phyloP scores from a whole-genome alignment of 495 filamentous ascomycete species.

The Penicillium malachiteum region DNA sequence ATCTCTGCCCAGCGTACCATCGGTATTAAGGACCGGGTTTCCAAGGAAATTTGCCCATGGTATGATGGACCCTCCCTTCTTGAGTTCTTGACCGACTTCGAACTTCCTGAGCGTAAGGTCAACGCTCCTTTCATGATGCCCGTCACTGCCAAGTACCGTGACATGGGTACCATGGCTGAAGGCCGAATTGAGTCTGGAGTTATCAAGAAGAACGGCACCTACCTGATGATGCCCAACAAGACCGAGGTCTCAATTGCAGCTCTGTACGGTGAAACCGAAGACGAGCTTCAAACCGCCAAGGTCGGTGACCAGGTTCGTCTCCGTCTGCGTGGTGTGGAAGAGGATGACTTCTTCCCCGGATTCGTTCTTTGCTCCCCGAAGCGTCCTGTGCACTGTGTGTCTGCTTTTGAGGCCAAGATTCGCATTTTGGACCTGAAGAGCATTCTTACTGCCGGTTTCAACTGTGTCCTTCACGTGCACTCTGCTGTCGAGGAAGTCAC shows the following conservation, averaged over 20 bases:
- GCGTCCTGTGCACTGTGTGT: constrained; percentile 86
- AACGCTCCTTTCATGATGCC: constrained; percentile 99
- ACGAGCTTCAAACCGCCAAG: constrained; percentile 74
- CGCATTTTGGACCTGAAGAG: constrained; percentile 91
- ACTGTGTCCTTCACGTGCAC: constrained; percentile 85
- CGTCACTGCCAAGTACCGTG: constrained; percentile 88
- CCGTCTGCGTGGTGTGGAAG: constrained; percentile 89
- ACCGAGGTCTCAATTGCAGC: constrained; percentile 76
- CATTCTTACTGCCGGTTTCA: constrained; percentile 89
- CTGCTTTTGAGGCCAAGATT: constrained; percentile 93
- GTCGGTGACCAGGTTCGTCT: constrained; percentile 95
- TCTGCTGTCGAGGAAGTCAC: constrained; percentile 96
- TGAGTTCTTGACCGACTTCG: constrained; percentile 89
- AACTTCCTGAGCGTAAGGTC: constrained; percentile 88
- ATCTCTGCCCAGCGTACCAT: constrained; percentile 83
- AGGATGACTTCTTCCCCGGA: constrained; percentile 95
- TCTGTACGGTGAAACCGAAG: constrained; percentile 93
- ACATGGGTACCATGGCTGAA: constrained; percentile 97
- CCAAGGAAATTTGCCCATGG: constrained; percentile 74
- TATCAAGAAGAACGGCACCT: constrained; percentile 77
- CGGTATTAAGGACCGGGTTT: constrained; percentile 85
- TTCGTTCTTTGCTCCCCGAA: constrained; percentile 94
- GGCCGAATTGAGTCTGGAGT: constrained; percentile 95
- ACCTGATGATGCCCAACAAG: constrained; percentile 93
- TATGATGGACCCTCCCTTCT: constrained; percentile 91